These are phyloP conservation scores for carrot (Daucus carota) DNA, from an alignment of 129 eudicot species.

Conservation along the genomic window DNA sequence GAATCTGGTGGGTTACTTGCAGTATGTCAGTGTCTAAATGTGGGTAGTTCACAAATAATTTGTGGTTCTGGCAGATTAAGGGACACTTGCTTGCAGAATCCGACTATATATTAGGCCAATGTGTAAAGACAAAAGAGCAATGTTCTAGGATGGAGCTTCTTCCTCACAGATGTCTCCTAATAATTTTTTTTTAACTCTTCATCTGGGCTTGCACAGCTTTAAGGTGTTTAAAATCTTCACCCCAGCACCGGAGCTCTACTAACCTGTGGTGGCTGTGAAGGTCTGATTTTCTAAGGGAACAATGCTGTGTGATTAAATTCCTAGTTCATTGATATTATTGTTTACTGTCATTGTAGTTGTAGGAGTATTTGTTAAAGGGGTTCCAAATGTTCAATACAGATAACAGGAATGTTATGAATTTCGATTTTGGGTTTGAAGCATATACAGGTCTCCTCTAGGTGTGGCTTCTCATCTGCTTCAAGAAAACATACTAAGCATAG, in stretches of 20 bases:
- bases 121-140: not conserved
- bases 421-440: not conserved
- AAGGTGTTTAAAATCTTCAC: slow-evolving; percentile 16
- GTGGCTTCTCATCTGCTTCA: not conserved
- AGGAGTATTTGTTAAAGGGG: not conserved
- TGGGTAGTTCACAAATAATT: not conserved
- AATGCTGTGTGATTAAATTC: not conserved
- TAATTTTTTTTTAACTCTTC: not conserved
- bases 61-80: not conserved
- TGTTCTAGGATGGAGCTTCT: not conserved
- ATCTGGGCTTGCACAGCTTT: slow-evolving; percentile 16
- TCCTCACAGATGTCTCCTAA: not conserved
- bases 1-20: slow-evolving; percentile 12
- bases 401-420: not conserved
- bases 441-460: not conserved
- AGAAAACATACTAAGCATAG: slow-evolving; percentile 2
- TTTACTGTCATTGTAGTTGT: not conserved
- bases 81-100: not conserved
- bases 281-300: not conserved
- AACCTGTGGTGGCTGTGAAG: slow-evolving; percentile 1
- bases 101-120: not conserved
- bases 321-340: not conserved
- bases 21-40: not conserved
- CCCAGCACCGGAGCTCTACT: slow-evolving; percentile 4
- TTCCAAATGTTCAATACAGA: not conserved